These are phyloP conservation scores for Ballota nigra DNA, from an alignment of 257 asterid genomes.

Conservation along the genomic window DNA sequence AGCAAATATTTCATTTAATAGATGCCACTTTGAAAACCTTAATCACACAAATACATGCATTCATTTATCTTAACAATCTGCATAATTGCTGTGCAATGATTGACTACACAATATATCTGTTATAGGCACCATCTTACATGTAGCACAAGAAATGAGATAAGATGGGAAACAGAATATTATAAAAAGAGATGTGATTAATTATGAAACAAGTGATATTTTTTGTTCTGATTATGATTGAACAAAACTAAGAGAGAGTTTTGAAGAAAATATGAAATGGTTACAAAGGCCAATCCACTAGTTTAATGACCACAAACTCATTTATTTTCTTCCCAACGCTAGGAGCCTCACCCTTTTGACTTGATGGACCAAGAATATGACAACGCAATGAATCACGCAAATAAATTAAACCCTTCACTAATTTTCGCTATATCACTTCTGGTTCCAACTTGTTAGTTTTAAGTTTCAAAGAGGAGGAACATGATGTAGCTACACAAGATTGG, in stretches of 20 bases:
- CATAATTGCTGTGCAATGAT: neutral
- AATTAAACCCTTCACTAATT: neutral
- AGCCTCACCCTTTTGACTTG: neutral
- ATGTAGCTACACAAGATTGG: slow-evolving; percentile 2
- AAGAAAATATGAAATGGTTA: slow-evolving; percentile 3
- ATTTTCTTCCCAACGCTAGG: slow-evolving; percentile 2
- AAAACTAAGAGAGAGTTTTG: neutral
- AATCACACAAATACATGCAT: slow-evolving; percentile 12
- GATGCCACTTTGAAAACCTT: slow-evolving; percentile 18
- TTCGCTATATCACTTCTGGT: neutral
- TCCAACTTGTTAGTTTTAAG: neutral
- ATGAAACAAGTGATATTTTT: neutral
- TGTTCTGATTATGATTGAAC: neutral
- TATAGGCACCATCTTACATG: neutral
- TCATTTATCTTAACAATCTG: neutral
- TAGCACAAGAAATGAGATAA: neutral
- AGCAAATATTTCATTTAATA: slow-evolving; percentile 25
- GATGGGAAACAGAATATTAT: neutral
- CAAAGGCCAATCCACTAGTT: slow-evolving; percentile 1
- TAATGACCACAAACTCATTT: neutral
- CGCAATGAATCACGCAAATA: neutral
- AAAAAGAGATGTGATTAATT: neutral
- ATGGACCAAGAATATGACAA: neutral
- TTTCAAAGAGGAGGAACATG: neutral
- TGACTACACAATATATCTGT: neutral